Evolutionary conservation across 169 alveolate genomes (phyloP).

Genomic region (Cryptosporidium sp.): DNA sequence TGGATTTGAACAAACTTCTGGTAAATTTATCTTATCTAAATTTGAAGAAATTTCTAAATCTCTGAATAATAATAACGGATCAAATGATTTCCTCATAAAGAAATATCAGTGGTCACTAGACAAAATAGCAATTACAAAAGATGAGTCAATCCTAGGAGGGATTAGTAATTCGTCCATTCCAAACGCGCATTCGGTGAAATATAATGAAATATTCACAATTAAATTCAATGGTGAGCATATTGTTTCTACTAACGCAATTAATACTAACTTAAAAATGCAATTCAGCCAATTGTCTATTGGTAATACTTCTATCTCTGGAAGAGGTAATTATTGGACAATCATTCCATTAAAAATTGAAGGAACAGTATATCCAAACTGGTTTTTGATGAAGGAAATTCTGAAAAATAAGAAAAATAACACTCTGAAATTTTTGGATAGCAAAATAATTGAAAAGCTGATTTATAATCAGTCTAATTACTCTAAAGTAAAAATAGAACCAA

Average conservation of each 20-base stretch:
- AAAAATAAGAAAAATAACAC: not conserved
- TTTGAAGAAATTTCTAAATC: constrained; percentile 10
- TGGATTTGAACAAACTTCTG: constrained; percentile 22
- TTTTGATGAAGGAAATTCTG: not conserved
- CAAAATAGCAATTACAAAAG: constrained; percentile 20
- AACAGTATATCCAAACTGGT: constrained; percentile 51
- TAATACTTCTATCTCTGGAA: not conserved
- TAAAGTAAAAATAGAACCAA: not conserved
- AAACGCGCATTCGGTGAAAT: constrained; percentile 42
- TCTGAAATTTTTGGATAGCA: constrained; percentile 1
- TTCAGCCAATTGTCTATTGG: constrained; percentile 7
- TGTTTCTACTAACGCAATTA: not conserved
- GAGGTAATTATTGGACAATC: constrained; percentile 43
- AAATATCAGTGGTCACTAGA: constrained; percentile 49
- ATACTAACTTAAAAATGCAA: not conserved
- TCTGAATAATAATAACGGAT: not conserved
- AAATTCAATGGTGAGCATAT: not conserved
- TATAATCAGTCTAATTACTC: not conserved
- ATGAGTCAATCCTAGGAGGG: not conserved
- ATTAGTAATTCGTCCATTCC: not conserved
- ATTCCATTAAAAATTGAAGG: not conserved
- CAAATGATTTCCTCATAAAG: not conserved
- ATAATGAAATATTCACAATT: constrained; percentile 31
- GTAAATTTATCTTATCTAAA: constrained; percentile 1
- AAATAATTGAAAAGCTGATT: not conserved